phyloP scores from a whole-genome alignment of 1,284 basidiomycete species.

The Cutaneotrichosporon cyanovorans region DNA sequence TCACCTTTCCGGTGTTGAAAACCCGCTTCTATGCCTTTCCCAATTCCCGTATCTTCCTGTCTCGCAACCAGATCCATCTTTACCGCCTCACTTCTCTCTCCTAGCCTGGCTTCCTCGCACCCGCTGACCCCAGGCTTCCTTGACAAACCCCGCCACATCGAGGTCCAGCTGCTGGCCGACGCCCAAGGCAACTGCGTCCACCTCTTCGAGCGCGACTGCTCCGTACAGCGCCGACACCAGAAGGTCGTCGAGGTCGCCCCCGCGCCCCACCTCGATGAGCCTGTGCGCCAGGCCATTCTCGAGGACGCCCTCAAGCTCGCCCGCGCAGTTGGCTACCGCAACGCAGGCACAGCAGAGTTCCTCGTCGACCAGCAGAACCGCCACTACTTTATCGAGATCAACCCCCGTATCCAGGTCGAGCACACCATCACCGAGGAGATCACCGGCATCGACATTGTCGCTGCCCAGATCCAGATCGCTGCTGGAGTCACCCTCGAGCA shows the following conservation, averaged over 20 bases:
- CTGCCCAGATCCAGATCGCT: constrained; percentile 97
- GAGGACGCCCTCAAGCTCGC: constrained; percentile 91
- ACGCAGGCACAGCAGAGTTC: constrained; percentile 96
- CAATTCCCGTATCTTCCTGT: too few species aligned
- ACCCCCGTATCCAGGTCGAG: constrained; percentile 96
- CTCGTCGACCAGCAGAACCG: constrained; percentile 90
- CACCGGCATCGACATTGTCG: constrained; percentile 96
- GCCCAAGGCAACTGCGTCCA: constrained; percentile 87
- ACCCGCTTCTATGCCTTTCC: too few species aligned
- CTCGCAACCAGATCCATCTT: too few species aligned
- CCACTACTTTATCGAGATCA: constrained; percentile 98
- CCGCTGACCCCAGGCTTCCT: constrained; percentile 71
- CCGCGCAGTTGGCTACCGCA: constrained; percentile 84
- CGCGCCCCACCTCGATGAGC: constrained; percentile 85
- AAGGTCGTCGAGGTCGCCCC: constrained; percentile 99
- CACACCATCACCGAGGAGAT: constrained; percentile 99
- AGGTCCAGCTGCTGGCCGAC: constrained; percentile 93
- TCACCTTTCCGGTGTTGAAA: too few species aligned
- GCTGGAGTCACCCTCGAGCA: constrained; percentile 92
- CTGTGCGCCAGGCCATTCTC: constrained; percentile 80
- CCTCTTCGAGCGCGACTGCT: constrained; percentile 97
- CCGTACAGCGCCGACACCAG: constrained; percentile 94
- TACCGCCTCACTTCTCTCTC: too few species aligned
- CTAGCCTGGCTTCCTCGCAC: too few species aligned
- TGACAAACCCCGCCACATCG: constrained; percentile 91